A percentile compares a stretch with the other conserved stretches of the same genome.
Conservation (phyloP, 1,284 basidiomycete species). For the Ganoderma boninense region DNA sequence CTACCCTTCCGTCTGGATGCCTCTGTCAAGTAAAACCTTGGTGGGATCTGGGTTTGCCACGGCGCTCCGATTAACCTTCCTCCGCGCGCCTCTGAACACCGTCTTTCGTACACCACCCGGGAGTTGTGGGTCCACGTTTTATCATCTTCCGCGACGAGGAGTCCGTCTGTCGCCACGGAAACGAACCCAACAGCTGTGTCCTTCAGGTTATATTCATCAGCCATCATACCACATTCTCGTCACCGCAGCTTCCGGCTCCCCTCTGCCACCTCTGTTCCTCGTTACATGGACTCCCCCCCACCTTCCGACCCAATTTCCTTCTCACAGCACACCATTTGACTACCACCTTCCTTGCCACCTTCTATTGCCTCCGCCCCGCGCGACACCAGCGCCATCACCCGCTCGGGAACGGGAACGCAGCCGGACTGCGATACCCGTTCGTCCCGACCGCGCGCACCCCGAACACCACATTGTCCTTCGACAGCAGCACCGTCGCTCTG, state of each 20-base stretch:
- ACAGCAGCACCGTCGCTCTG: constrained; percentile 50
- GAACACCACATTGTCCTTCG: constrained; percentile 62
- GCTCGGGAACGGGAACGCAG: constrained; percentile 51
- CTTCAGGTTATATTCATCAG: constrained; percentile 7
- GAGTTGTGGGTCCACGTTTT: constrained; percentile 20
- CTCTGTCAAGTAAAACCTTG: constrained; percentile 24
- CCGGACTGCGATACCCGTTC: constrained; percentile 60
- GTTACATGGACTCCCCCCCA: background rate
- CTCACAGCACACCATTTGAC: background rate
- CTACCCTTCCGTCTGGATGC: constrained; percentile 13
- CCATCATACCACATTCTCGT: constrained; percentile 16
- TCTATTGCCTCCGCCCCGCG: background rate
- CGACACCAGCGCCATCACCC: background rate
- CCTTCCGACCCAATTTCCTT: background rate
- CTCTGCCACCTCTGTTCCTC: background rate
- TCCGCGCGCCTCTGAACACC: background rate
- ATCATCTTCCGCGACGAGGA: background rate
- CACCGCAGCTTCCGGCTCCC: background rate
- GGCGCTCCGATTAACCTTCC: constrained; percentile 2
- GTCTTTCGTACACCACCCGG: background rate
- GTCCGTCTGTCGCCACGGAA: constrained; percentile 3
- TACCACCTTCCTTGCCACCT: background rate
- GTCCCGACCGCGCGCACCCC: constrained; percentile 60
- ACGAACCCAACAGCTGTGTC: background rate
- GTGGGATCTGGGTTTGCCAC: constrained; percentile 13